These are phyloP conservation scores for Nissolia schottii DNA, from an alignment of 306 rosid species.

Conservation along the genomic window DNA sequence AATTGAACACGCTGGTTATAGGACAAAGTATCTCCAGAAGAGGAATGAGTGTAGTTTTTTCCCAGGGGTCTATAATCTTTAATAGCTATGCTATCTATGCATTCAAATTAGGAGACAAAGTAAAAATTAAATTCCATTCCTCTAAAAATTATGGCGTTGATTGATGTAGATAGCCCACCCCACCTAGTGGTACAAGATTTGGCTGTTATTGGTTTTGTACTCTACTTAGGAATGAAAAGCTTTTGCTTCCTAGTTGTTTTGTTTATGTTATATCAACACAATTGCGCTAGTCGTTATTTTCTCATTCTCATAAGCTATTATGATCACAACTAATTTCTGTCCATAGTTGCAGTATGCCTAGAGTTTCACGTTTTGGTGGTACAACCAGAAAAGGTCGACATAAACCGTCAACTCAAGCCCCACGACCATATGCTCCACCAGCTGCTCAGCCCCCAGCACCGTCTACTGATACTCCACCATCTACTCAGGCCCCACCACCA, in stretches of 20 bases:
- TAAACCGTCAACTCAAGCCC: not conserved
- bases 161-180: not conserved
- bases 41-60: not conserved
- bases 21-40: not conserved
- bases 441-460: not conserved
- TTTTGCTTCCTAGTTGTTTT: not conserved
- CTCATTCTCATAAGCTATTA: not conserved
- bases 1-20: not conserved
- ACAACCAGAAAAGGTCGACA: not conserved
- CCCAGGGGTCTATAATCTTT: not conserved
- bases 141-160: not conserved
- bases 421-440: not conserved
- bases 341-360: not conserved
- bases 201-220: not conserved
- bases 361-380: not conserved
- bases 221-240: not conserved
- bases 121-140: not conserved
- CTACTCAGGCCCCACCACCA: not conserved
- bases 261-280: not conserved
- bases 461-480: not conserved
- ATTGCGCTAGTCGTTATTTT: not conserved
- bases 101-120: not conserved
- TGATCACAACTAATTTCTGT: not conserved
- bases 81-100: not conserved
- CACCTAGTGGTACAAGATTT: not conserved